Percentiles rank a stretch among this genome's conserved stretches.
Evolutionary conservation across 176 grass and related monocot species (phyloP).

Genomic region (Elymus sibiricus): DNA sequence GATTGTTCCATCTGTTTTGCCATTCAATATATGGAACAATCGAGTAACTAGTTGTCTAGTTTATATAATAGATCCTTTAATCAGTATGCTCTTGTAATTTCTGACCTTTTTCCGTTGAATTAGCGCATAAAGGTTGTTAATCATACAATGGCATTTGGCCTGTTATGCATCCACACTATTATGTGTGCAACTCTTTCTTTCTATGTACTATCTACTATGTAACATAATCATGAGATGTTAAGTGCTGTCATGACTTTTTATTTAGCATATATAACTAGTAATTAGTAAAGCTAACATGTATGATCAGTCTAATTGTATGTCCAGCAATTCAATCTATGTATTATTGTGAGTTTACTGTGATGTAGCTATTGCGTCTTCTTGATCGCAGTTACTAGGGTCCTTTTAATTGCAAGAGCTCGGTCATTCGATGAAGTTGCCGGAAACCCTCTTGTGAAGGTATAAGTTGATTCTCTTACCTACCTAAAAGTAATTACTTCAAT

Average conservation of each 20-base stretch:
- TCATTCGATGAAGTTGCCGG: slow-evolving; percentile 81
- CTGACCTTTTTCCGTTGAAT: background rate
- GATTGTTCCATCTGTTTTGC: background rate
- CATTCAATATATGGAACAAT: slow-evolving; percentile 13
- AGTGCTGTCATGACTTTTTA: background rate
- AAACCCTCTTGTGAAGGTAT: slow-evolving; percentile 83
- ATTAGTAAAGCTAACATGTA: background rate
- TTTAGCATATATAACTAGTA: slow-evolving; percentile 9
- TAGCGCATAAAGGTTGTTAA: slow-evolving; percentile 5
- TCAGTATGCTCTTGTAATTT: background rate
- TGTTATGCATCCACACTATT: background rate
- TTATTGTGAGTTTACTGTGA: slow-evolving; percentile 14
- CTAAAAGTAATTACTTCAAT: slow-evolving; percentile 15
- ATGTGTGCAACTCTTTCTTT: slow-evolving; percentile 5
- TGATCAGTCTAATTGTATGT: slow-evolving; percentile 25
- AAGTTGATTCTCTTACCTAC: slow-evolving; percentile 8
- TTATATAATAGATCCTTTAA: slow-evolving; percentile 13
- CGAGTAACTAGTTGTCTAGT: background rate
- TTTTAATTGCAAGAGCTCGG: slow-evolving; percentile 79
- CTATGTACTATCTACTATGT: slow-evolving; percentile 25
- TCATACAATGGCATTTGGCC: background rate
- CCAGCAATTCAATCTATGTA: slow-evolving; percentile 8
- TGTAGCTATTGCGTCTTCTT: slow-evolving; percentile 11
- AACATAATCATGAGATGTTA: background rate
- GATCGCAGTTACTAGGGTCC: slow-evolving; percentile 61